A percentile compares a stretch with the other conserved stretches of the same genome.
phyloP scores from a whole-genome alignment of 495 filamentous ascomycete species.

The Neurospora hispaniola region DNA sequence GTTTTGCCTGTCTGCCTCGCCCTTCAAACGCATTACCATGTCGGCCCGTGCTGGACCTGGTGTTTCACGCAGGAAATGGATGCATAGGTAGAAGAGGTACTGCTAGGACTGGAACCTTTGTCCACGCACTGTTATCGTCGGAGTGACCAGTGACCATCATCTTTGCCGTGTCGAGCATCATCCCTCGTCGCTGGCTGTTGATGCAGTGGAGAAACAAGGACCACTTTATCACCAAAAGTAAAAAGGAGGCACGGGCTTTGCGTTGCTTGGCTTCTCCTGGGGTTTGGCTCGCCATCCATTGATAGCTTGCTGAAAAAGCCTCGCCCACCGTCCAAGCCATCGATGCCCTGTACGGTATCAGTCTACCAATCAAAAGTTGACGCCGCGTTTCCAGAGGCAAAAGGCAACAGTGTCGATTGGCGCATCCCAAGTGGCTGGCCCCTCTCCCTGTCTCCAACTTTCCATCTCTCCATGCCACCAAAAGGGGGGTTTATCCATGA shows the following conservation, averaged over 20 bases:
- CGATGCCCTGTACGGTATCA: background rate
- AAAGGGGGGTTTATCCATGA: background rate
- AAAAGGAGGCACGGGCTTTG: background rate
- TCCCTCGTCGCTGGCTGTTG: background rate
- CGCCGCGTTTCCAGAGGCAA: background rate
- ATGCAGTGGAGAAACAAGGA: background rate
- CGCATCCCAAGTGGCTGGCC: background rate
- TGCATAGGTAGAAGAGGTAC: background rate
- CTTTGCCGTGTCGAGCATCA: background rate
- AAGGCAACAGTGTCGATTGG: background rate
- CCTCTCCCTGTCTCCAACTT: background rate
- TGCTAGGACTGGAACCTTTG: background rate
- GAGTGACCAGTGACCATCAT: background rate
- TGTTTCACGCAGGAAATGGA: background rate
- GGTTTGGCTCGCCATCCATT: background rate
- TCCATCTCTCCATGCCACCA: background rate
- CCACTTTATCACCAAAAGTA: background rate
- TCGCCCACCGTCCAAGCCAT: background rate
- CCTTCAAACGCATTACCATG: background rate
- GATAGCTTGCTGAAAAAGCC: background rate
- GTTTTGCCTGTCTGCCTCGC: background rate
- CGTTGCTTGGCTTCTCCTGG: background rate
- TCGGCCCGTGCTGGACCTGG: background rate
- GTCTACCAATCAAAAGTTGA: background rate
- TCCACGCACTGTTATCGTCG: background rate